phyloP scores from a whole-genome alignment of 176 grass and related monocot genomes.

The Rhipidocladum racemiflorum region DNA sequence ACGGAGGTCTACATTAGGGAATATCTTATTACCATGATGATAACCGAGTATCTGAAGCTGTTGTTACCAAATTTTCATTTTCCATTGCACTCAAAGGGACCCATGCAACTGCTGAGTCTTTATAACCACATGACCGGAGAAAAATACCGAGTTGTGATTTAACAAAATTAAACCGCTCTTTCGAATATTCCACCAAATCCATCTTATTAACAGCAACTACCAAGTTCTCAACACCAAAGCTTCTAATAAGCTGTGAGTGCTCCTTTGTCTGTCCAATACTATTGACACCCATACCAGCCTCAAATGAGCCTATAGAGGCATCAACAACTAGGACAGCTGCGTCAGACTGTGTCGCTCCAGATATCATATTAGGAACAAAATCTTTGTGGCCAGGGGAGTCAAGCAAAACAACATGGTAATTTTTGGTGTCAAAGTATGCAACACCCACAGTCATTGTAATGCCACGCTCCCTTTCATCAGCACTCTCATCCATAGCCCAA shows the following conservation, averaged over 20 bases:
- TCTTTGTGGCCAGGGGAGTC: constrained; percentile 90
- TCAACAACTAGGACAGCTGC: constrained; percentile 83
- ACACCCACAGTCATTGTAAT: constrained; percentile 81
- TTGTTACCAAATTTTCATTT: constrained; percentile 67
- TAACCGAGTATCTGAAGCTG: constrained; percentile 60
- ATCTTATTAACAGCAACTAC: constrained; percentile 92
- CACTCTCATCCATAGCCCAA: constrained; percentile 82
- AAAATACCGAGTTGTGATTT: constrained; percentile 63
- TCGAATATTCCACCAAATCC: constrained; percentile 65
- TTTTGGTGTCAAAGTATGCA: constrained; percentile 74
- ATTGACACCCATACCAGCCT: constrained; percentile 77
- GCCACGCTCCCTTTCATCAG: constrained; percentile 73
- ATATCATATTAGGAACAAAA: constrained; percentile 94
- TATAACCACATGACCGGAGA: constrained; percentile 83
- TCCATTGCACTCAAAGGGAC: constrained; percentile 75
- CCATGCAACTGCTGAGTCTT: constrained; percentile 65
- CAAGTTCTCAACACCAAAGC: constrained; percentile 84
- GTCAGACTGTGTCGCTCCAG: constrained; percentile 78
- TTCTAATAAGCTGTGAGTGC: constrained; percentile 80
- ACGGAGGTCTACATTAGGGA: not conserved
- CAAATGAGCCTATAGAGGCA: constrained; percentile 77
- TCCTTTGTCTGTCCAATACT: constrained; percentile 81
- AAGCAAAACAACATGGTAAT: constrained; percentile 64
- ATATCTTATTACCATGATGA: constrained; percentile 67
- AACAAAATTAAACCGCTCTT: constrained; percentile 62